Conservation (phyloP, 768 basidiomycete genomes). For the Infundibulicybe gibba region DNA sequence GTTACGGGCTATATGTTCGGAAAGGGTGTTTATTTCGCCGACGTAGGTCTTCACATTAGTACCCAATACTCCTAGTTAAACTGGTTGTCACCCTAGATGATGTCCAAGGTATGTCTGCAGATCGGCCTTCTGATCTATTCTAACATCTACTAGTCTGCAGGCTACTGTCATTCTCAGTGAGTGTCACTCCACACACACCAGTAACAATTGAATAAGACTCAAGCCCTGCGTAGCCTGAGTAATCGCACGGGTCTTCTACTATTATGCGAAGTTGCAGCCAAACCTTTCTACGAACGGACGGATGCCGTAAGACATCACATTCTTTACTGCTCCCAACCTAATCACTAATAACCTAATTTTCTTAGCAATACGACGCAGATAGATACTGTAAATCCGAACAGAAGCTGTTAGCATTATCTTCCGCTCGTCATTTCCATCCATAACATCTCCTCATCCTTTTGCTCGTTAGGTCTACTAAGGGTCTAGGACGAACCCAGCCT, state of each 20-base stretch:
- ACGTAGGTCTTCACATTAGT: conserved; percentile 30
- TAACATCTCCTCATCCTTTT: background rate
- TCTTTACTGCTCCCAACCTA: background rate
- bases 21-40: conserved; percentile 64
- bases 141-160: conserved; percentile 38
- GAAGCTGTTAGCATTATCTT: conserved; percentile 27
- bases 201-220: too few species aligned
- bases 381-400: conserved; percentile 36
- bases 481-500: conserved; percentile 50
- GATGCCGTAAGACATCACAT: conserved; percentile 25
- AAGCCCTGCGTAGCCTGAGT: conserved; percentile 34
- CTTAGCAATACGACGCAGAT: conserved; percentile 46
- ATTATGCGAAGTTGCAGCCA: conserved; percentile 57
- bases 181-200: conserved; percentile 11
- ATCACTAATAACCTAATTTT: background rate
- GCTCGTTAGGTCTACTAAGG: conserved; percentile 45
- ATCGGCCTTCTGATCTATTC: background rate
- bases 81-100: conserved; percentile 37
- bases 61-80: background rate
- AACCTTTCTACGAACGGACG: conserved; percentile 47
- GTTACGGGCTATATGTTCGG: conserved; percentile 65
- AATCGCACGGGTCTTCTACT: conserved; percentile 50
- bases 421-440: background rate
- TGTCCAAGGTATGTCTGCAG: conserved; percentile 48
- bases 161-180: conserved; percentile 50